Evolutionary conservation across 2,329 filamentous ascomycete species (phyloP).

Genomic region (Xylariaceae sp.): DNA sequence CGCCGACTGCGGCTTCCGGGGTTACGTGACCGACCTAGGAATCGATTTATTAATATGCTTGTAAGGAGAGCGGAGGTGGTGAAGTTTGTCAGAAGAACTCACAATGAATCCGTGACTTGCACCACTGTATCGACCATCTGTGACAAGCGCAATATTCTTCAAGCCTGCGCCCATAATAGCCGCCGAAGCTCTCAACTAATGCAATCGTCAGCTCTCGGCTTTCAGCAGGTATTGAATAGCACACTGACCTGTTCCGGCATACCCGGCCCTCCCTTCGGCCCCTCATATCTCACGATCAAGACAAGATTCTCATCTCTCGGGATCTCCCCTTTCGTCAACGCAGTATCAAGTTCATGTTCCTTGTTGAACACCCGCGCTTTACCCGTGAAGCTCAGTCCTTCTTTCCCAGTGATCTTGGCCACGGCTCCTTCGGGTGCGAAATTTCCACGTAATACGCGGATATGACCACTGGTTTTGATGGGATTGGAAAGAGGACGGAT

Average conservation of each 20-base stretch:
- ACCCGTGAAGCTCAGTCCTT: conserved; percentile 79
- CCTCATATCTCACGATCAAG: conserved; percentile 88
- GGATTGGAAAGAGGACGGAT: conserved; percentile 70
- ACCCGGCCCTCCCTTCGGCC: conserved; percentile 86
- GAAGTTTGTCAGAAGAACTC: background rate
- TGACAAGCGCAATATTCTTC: conserved; percentile 85
- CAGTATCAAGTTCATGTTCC: conserved; percentile 73
- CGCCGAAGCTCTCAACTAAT: conserved; percentile 68
- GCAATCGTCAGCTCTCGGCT: too few species aligned
- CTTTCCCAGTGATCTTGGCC: conserved; percentile 95
- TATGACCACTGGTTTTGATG: conserved; percentile 82
- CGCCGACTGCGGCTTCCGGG: conserved; percentile 85
- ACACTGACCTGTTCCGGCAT: conserved; percentile 78
- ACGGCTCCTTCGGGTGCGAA: conserved; percentile 86
- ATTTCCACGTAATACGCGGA: conserved; percentile 85
- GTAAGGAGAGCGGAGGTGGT: background rate
- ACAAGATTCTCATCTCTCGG: conserved; percentile 78
- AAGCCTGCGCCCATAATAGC: conserved; percentile 91
- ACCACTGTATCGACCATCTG: conserved; percentile 85
- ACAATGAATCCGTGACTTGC: conserved; percentile 62
- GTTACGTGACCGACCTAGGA: conserved; percentile 73
- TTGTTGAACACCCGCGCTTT: conserved; percentile 83
- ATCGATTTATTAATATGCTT: background rate
- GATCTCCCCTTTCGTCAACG: conserved; percentile 65
- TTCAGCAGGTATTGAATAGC: too few species aligned